Conservation (phyloP, 2,329 filamentous ascomycete genomes). For the Nemania sp. region DNA sequence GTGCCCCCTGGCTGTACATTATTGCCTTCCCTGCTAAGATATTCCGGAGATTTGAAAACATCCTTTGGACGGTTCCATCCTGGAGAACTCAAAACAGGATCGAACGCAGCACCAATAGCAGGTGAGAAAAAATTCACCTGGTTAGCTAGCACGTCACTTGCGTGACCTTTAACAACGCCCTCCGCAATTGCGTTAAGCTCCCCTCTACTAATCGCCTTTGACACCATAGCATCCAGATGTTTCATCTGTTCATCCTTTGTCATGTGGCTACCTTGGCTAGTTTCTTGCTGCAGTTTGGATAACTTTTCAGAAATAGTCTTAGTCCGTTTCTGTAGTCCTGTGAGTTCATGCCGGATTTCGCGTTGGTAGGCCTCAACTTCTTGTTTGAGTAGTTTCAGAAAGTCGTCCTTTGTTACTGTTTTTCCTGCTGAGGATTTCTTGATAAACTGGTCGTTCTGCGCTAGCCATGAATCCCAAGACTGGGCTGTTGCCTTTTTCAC, state of each 20-base stretch:
- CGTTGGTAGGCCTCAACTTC: constrained; percentile 37
- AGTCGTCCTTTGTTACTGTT: constrained; percentile 39
- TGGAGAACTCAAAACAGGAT: constrained; percentile 62
- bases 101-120: constrained; percentile 67
- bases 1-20: constrained; percentile 46
- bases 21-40: constrained; percentile 33
- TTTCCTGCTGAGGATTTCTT: constrained; percentile 41
- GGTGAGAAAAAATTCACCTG: constrained; percentile 74
- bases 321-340: constrained; percentile 24
- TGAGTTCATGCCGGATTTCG: constrained; percentile 31
- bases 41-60: constrained; percentile 26
- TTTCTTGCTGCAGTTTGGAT: constrained; percentile 35
- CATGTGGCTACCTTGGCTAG: constrained; percentile 37
- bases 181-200: constrained; percentile 53
- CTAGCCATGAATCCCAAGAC: constrained; percentile 57
- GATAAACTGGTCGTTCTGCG: constrained; percentile 51
- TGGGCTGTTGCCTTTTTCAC: constrained; percentile 34
- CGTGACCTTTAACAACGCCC: constrained; percentile 50
- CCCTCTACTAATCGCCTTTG: constrained; percentile 48
- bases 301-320: constrained; percentile 34
- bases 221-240: constrained; percentile 48
- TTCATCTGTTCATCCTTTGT: constrained; percentile 46
- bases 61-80: constrained; percentile 49
- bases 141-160: constrained; percentile 49
- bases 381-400: constrained; percentile 37